Conservation (phyloP, 2,329 filamentous ascomycete genomes). For the Nemania sp. region DNA sequence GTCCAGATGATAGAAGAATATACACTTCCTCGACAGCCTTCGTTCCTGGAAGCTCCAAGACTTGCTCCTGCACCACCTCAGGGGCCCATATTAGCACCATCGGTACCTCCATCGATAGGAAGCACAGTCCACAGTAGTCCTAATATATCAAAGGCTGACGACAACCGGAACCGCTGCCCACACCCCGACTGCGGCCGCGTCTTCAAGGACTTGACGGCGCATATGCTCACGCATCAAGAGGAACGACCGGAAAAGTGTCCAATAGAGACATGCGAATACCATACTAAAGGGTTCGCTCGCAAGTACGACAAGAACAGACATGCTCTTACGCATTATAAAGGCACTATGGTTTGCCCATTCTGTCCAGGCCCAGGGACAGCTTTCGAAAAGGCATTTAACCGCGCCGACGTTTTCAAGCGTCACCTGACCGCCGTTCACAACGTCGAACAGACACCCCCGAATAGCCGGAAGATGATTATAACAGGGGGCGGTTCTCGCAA, state of each 20-base stretch:
- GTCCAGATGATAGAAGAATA: slow-evolving; percentile 56
- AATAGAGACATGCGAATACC: slow-evolving; percentile 88
- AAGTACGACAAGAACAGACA: slow-evolving; percentile 98
- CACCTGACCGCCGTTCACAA: slow-evolving; percentile 89
- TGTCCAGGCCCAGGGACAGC: slow-evolving; percentile 87
- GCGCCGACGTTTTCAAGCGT: slow-evolving; percentile 93
- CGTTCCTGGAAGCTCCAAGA: slow-evolving; percentile 41
- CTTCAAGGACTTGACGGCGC: slow-evolving; percentile 91
- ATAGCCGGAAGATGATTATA: slow-evolving; percentile 74
- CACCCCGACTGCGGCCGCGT: slow-evolving; percentile 82
- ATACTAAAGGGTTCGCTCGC: slow-evolving; percentile 87
- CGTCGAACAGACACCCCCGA: slow-evolving; percentile 90
- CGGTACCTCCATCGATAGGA: slow-evolving; percentile 40
- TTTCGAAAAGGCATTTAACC: slow-evolving; percentile 93
- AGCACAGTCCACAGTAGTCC: slow-evolving; percentile 42
- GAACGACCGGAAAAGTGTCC: slow-evolving; percentile 94
- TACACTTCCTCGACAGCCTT: slow-evolving; percentile 38
- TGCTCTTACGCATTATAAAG: slow-evolving; percentile 94
- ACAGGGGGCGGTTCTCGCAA: slow-evolving; percentile 43
- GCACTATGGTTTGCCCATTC: slow-evolving; percentile 95
- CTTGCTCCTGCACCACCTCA: slow-evolving; percentile 42
- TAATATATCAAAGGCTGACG: slow-evolving; percentile 40
- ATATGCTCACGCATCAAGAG: slow-evolving; percentile 91
- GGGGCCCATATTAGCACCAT: slow-evolving; percentile 40
- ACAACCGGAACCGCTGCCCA: slow-evolving; percentile 64